These are phyloP conservation scores for Antitrichia curtipendula DNA, from an alignment of 225 moss, liverwort and hornwort species.

Conservation along the genomic window DNA sequence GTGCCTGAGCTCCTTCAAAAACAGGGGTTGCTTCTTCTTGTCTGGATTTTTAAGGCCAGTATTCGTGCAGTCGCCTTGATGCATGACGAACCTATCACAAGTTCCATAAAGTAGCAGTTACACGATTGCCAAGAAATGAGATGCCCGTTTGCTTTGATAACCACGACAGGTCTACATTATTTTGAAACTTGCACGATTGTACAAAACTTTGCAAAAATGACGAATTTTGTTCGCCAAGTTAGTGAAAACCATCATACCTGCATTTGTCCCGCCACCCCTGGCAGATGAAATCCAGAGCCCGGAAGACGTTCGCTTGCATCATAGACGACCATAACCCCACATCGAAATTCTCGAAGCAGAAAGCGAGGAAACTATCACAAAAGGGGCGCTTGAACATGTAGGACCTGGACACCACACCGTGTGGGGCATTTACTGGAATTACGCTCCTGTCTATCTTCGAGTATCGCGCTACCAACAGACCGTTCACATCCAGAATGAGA, in stretches of 20 bases:
- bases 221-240: background rate
- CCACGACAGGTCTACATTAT: background rate
- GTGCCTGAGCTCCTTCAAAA: conserved; percentile 26
- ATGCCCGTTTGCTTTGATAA: background rate
- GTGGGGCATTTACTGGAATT: background rate
- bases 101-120: background rate
- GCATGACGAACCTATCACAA: conserved; percentile 17
- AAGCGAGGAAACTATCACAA: conserved; percentile 15
- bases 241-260: background rate
- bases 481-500: conserved; percentile 39
- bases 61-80: conserved; percentile 30
- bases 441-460: background rate
- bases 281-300: conserved; percentile 8
- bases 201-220: background rate
- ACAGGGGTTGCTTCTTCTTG: conserved; percentile 9
- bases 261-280: background rate
- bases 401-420: background rate
- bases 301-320: conserved; percentile 4
- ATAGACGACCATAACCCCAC: conserved; percentile 49
- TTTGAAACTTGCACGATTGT: background rate
- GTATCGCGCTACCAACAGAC: conserved; percentile 28
- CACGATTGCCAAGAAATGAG: too few relatives aligned
- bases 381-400: conserved; percentile 23
- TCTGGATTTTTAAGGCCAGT: conserved; percentile 13
- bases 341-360: conserved; percentile 43